Conservation (phyloP, 176 grass and related monocot species). For the Thalia dealbata region DNA sequence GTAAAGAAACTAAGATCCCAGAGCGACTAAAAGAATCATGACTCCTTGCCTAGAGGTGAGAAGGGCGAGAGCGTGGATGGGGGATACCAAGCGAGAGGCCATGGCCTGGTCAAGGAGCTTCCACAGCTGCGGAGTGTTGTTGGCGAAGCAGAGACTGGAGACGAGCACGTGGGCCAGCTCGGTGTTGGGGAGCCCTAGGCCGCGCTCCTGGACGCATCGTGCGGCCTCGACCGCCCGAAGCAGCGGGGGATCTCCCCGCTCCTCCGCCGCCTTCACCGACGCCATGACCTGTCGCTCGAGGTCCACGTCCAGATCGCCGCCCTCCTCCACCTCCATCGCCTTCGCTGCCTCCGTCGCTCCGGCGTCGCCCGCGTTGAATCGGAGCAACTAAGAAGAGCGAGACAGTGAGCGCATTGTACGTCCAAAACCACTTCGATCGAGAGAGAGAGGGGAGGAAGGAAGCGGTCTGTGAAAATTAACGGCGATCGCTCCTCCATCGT, state of each 20-base stretch:
- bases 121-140: conserved; percentile 81
- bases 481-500: too few relatives aligned
- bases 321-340: background rate
- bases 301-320: background rate
- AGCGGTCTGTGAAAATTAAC: too few relatives aligned
- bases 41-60: conserved; percentile 53
- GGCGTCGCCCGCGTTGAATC: background rate
- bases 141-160: conserved; percentile 84
- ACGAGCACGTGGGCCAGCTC: conserved; percentile 75
- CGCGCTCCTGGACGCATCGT: conserved; percentile 45
- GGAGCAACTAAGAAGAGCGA: too few relatives aligned
- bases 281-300: conserved; percentile 75
- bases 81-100: conserved; percentile 47
- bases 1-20: background rate
- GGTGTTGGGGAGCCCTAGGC: conserved; percentile 39
- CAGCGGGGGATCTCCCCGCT: conserved; percentile 12
- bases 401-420: too few relatives aligned
- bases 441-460: too few relatives aligned
- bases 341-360: background rate
- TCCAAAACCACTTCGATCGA: too few relatives aligned
- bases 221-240: conserved; percentile 37
- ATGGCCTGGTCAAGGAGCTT: conserved; percentile 89
- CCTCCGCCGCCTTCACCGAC: conserved; percentile 66
- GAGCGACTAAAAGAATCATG: background rate
- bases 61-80: conserved; percentile 79